Base-by-base conservation (phyloP, 2,329 filamentous ascomycete genomes). In the Alternaria metachromatica region DNA sequence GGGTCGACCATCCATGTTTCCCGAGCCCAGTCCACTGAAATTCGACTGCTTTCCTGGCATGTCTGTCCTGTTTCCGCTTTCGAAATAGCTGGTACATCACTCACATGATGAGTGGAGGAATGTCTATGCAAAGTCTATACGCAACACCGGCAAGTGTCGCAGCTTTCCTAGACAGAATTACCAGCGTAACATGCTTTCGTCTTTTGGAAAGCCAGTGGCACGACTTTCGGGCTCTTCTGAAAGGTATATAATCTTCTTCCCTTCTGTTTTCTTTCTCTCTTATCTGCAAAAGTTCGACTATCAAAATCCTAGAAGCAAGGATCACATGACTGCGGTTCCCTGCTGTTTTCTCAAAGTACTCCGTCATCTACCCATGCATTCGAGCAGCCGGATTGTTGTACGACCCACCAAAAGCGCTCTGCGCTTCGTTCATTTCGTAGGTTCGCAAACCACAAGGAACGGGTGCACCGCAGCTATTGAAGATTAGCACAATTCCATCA, bases 371-470 rank as follows among this genome's bases (percentile, higher is more conserved):
- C 15, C 15, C 33, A 41, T 41, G 33, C 33, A n/a, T 41, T n/a
- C 4, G 15, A 10, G 15, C 15, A 10, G 33, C 1, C 8, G 33
- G 7, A 5, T 5, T n/a, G 4, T 10, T 41, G 8, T 0, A 41
- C 33, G 7, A 37, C 33, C 5, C 15, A 37, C 33, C 15, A 9
- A n/a, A n/a, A 10, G 33, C 15, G 33, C 4, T n/a, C 5, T 37
- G 5, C 7, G 33, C 15, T 4, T 37, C 0, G 5, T 3, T 23
- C 2, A 53, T 37, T 5, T 25, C 0, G 49, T 59, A 5, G 67
- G 67, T 30, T 66, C 60, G 33, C 66, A 68, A 11, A 68, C 60
- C 12, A 62, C 60, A 1, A 68, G 20, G 25, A 60, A 68, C 0
- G 66, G 66, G 23, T 58, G 51, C 11, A 68, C 58, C 1, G 62